A percentile compares a stretch with the other conserved stretches of the same genome.
Conservation (phyloP, 495 filamentous ascomycete species). For the Xylaria flabelliformis region DNA sequence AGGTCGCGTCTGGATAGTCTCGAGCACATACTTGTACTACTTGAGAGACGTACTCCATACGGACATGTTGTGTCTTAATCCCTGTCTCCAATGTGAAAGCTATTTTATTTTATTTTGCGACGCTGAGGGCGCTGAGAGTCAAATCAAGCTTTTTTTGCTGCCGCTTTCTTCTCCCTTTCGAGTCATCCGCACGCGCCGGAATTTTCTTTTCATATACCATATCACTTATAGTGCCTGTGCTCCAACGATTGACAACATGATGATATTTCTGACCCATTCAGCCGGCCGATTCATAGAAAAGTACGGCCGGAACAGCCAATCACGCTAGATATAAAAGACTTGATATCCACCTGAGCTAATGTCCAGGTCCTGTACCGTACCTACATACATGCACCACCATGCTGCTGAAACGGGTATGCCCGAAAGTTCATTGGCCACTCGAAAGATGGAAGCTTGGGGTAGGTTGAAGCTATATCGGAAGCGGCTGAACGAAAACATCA, state of each 20-base stretch:
- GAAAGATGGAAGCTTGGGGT: slow-evolving; percentile 17
- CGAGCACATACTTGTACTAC: neutral
- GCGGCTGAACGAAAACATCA: slow-evolving; percentile 22
- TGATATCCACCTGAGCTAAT: slow-evolving; percentile 16
- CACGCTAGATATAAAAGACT: slow-evolving; percentile 11
- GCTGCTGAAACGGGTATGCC: slow-evolving; percentile 15
- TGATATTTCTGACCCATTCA: slow-evolving; percentile 5
- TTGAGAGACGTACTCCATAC: neutral
- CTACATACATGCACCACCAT: slow-evolving; percentile 24
- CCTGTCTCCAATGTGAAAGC: neutral
- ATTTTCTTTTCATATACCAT: neutral
- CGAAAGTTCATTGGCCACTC: slow-evolving; percentile 19
- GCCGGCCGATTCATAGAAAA: slow-evolving; percentile 18
- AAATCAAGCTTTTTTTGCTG: slow-evolving; percentile 17
- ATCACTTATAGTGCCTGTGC: neutral
- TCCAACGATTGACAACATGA: slow-evolving; percentile 17
- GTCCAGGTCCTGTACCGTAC: slow-evolving; percentile 12
- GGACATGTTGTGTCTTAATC: neutral
- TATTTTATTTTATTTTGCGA: neutral
- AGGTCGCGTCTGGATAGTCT: neutral
- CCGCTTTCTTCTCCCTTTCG: slow-evolving; percentile 5
- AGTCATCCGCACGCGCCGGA: slow-evolving; percentile 10
- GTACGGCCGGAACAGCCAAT: slow-evolving; percentile 19
- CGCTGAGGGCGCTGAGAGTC: neutral
- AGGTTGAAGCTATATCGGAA: slow-evolving; percentile 18